Conservation (phyloP, 768 basidiomycete genomes). For the Tylopilus subfusipes region DNA sequence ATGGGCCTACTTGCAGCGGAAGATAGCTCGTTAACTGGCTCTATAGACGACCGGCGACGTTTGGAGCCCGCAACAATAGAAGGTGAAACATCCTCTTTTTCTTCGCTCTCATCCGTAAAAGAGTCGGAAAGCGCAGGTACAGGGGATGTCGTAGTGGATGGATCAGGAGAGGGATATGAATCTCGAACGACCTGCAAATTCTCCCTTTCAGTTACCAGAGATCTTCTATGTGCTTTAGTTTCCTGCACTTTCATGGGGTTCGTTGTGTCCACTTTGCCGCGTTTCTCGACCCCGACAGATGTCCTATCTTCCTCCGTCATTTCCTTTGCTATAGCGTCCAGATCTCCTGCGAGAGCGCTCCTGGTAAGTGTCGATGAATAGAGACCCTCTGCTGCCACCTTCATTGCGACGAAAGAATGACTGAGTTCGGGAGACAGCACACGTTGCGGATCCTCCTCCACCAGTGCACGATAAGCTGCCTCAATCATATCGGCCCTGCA, state of each 20-base stretch:
- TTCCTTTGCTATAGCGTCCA: constrained; percentile 31
- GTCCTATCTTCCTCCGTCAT: constrained; percentile 13
- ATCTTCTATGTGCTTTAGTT: not conserved
- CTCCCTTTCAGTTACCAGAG: not conserved
- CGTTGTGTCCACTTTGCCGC: not conserved
- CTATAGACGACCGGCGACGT: constrained; percentile 11
- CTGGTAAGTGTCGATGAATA: constrained; percentile 28
- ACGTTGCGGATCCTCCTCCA: constrained; percentile 18
- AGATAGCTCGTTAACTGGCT: not conserved
- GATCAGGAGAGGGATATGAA: constrained; percentile 18
- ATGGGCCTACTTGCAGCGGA: not conserved
- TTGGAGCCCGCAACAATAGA: constrained; percentile 21
- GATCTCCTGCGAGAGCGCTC: constrained; percentile 27
- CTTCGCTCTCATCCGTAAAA: constrained; percentile 13
- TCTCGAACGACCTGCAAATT: not conserved
- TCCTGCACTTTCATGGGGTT: not conserved
- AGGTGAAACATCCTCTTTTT: constrained; percentile 12
- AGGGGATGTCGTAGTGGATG: constrained; percentile 8
- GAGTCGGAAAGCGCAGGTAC: constrained; percentile 5
- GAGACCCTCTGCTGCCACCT: constrained; percentile 27
- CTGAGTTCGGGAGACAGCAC: constrained; percentile 15
- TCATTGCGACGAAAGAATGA: constrained; percentile 31
- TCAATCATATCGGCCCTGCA: constrained; percentile 27
- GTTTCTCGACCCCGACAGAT: not conserved
- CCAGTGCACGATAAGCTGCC: constrained; percentile 28